Percentiles rank a stretch among this genome's conserved stretches.
phyloP scores from a whole-genome alignment of 1,284 basidiomycete species.

The Ganoderma sp. region DNA sequence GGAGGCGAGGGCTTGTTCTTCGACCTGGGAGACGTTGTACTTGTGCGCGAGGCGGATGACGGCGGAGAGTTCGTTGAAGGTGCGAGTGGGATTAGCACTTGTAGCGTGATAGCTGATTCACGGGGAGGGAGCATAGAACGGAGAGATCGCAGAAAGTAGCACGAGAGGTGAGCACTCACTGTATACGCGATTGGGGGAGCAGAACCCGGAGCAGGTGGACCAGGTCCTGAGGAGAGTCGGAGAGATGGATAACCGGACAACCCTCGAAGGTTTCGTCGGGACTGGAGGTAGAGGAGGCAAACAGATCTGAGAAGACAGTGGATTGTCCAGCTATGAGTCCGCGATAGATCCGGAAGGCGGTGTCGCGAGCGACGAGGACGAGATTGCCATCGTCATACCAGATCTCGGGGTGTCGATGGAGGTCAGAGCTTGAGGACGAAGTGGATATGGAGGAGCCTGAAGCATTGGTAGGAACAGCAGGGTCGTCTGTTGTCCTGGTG shows the following conservation, averaged over 20 bases:
- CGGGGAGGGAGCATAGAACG: too few relatives aligned
- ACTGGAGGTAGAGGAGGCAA: conserved; percentile 24
- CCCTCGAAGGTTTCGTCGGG: conserved; percentile 18
- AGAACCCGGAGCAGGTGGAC: conserved; percentile 12
- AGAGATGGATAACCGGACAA: conserved; percentile 24
- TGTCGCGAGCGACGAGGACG: conserved; percentile 25
- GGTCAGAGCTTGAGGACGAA: too few relatives aligned
- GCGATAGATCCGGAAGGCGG: conserved; percentile 19
- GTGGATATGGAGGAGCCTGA: too few relatives aligned
- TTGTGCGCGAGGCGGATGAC: not conserved
- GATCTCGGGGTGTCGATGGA: conserved; percentile 2
- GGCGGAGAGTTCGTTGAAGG: too few relatives aligned
- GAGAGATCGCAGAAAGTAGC: too few relatives aligned
- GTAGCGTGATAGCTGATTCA: too few relatives aligned
- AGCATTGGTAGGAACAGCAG: too few relatives aligned
- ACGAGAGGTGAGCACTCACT: not conserved
- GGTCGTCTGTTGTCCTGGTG: too few relatives aligned
- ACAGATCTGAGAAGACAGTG: too few relatives aligned
- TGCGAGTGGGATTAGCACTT: too few relatives aligned
- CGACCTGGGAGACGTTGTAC: not conserved
- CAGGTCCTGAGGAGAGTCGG: conserved; percentile 24
- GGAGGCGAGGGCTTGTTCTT: not conserved
- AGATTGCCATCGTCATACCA: conserved; percentile 32
- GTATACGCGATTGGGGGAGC: not conserved
- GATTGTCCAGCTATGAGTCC: too few relatives aligned